Conservation (phyloP, 2,329 filamentous ascomycete genomes). For the Aspergillus vadensis region DNA sequence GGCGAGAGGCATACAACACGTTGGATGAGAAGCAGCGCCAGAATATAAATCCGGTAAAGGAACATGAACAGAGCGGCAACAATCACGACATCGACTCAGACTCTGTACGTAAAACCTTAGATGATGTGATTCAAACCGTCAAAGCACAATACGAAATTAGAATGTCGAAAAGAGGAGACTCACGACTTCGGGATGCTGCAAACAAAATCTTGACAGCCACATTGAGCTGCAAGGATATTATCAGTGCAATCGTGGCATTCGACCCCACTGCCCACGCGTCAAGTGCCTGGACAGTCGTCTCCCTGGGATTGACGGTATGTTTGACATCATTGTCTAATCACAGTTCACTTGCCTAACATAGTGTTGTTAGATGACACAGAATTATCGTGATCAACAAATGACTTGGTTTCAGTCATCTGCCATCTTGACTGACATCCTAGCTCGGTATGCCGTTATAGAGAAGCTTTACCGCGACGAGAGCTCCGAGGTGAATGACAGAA, state of each 20-base stretch:
- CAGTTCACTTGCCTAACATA: neutral
- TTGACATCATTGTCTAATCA: neutral
- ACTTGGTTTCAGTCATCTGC: constrained; percentile 20
- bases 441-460: neutral
- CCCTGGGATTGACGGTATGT: constrained; percentile 21
- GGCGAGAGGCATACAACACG: no score
- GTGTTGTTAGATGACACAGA: constrained; percentile 19
- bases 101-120: no score
- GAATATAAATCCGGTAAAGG: no score
- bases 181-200: neutral
- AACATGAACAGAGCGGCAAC: no score
- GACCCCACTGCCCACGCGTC: constrained; percentile 20
- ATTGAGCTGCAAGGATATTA: constrained; percentile 19
- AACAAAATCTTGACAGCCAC: constrained; percentile 18
- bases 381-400: constrained; percentile 7
- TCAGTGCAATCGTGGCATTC: constrained; percentile 11
- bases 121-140: no score
- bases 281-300: constrained; percentile 22
- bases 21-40: no score
- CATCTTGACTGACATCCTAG: constrained; percentile 17
- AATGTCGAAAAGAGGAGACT: no score
- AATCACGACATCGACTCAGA: no score
- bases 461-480: no score
- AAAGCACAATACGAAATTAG: no score
- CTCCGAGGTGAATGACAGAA: no score